Evolutionary conservation across 805 yeast genomes (phyloP).

Genomic region (Kazachstania kunashirensis): DNA sequence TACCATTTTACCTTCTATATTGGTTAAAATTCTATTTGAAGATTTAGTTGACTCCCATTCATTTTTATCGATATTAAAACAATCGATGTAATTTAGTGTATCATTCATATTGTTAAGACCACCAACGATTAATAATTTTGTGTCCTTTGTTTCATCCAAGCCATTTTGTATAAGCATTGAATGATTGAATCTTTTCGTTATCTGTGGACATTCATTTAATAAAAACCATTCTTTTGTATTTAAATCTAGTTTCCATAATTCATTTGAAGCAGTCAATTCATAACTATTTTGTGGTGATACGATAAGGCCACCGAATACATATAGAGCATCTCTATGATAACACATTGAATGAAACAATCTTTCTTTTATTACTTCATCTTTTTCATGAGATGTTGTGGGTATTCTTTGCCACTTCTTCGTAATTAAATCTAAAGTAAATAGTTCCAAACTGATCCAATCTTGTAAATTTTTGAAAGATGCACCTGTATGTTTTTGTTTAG

Average conservation of each 20-base stretch:
- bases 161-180: conserved; percentile 32
- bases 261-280: conserved; percentile 43
- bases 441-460: conserved; percentile 50
- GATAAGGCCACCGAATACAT: conserved; percentile 56
- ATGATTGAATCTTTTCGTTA: conserved; percentile 43
- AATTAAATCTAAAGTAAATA: conserved; percentile 50
- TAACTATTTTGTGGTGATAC: conserved; percentile 31
- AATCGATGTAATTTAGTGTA: conserved; percentile 23
- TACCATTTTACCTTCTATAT: conserved; percentile 16
- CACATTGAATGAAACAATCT: conserved; percentile 54
- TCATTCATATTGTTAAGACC: conserved; percentile 28
- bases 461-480: conserved; percentile 18
- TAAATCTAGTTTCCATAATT: conserved; percentile 59
- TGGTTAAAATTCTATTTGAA: conserved; percentile 12
- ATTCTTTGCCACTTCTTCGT: conserved; percentile 49
- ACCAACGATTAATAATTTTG: conserved; percentile 27
- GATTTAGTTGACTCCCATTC: conserved; percentile 23
- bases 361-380: conserved; percentile 8
- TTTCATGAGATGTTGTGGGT: conserved; percentile 12
- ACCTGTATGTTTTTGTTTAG: conserved; percentile 17
- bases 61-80: conserved; percentile 23
- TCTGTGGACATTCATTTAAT: conserved; percentile 33
- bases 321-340: conserved; percentile 41
- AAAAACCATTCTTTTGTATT: conserved; percentile 45
- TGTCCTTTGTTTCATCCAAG: conserved; percentile 23